These are phyloP conservation scores for Jaltomata sinuosa DNA, from an alignment of 257 asterid genomes.

Conservation along the genomic window DNA sequence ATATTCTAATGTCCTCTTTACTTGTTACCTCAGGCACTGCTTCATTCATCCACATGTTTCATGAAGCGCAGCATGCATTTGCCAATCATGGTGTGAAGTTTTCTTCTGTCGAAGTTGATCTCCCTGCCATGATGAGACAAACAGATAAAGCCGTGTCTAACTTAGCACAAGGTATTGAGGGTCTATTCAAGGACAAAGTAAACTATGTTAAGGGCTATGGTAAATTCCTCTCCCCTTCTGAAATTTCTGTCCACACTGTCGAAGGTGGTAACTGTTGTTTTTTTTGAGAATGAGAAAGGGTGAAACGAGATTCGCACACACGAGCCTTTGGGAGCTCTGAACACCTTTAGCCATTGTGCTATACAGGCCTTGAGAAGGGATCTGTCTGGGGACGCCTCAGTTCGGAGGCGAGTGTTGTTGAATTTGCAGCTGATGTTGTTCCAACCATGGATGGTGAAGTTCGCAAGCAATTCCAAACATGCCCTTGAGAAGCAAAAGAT, in stretches of 20 bases:
- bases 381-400: slow-evolving; percentile 93
- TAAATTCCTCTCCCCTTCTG: slow-evolving; percentile 82
- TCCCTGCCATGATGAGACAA: slow-evolving; percentile 90
- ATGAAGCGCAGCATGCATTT: slow-evolving; percentile 84
- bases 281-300: too few species aligned
- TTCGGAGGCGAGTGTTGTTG: too few species aligned
- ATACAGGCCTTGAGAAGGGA: slow-evolving; percentile 97
- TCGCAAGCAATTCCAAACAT: slow-evolving; percentile 79
- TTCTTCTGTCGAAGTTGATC: slow-evolving; percentile 78
- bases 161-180: slow-evolving; percentile 89
- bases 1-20: too few species aligned
- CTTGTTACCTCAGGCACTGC: too few species aligned
- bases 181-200: slow-evolving; percentile 89
- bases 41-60: too few species aligned
- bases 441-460: slow-evolving; percentile 88
- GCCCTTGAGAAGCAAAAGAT: slow-evolving; percentile 90
- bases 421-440: too few species aligned
- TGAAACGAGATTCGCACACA: too few species aligned
- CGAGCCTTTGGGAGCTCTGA: too few species aligned
- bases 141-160: slow-evolving; percentile 88
- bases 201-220: slow-evolving; percentile 90
- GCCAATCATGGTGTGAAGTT: slow-evolving; percentile 83
- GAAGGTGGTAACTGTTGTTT: slow-evolving; percentile 79
- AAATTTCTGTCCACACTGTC: slow-evolving; percentile 59
- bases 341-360: too few species aligned